Evolutionary conservation across 1,284 basidiomycete genomes (phyloP), one percentile per base, ranked within the genome.

Genomic region (Amylostereum chailletii): DNA sequence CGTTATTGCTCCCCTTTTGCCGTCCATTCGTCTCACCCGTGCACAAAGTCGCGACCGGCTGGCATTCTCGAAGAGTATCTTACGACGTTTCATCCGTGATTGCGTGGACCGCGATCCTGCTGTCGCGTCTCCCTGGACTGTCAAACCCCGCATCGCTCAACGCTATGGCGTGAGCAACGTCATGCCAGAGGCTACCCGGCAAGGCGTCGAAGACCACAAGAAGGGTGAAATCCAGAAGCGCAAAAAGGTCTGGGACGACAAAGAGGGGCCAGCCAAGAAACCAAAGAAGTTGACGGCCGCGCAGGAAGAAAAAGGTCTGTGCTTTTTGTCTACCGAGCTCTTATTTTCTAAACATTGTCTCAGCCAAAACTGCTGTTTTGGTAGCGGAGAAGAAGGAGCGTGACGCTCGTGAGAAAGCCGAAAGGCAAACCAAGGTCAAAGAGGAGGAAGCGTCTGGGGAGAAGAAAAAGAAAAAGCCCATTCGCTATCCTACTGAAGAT

Each of bases 1-100:
- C n/a, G 36, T 39, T 44, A 46, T n/a, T 39, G 45, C 7, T 30
- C 3, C 42, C 10, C 30, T 8, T 29, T 42, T 26, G 26, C 27
- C 30, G 38, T 19, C 26, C 38, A 10, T 40, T 46, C 19, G 49
- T 31, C 37, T 52, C 30, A 42, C 42, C 49, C 44, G 48, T 45
- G 38, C 38, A 27, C 53, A 48, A 57, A 94, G 90, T 62, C 91
- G 95, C 53, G 95, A 99, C 65, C 89, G 94, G 51, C 77, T 94
- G 34, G 85, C 90, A 26, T 98, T 97, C 69, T 95, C 92, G 41
- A 96, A 97, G 65, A 93, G 94, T 10, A 95, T 98, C 58, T 77
- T 99, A 32, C 90, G 94, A 56, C 88, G 94, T 37, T 98, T 95
- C 68, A 87, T 99, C 47, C 86, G 91, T 53, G 95, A 98, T 62